Conservation (phyloP, 441 rosid species). For the Bruguiera hainesii region DNA sequence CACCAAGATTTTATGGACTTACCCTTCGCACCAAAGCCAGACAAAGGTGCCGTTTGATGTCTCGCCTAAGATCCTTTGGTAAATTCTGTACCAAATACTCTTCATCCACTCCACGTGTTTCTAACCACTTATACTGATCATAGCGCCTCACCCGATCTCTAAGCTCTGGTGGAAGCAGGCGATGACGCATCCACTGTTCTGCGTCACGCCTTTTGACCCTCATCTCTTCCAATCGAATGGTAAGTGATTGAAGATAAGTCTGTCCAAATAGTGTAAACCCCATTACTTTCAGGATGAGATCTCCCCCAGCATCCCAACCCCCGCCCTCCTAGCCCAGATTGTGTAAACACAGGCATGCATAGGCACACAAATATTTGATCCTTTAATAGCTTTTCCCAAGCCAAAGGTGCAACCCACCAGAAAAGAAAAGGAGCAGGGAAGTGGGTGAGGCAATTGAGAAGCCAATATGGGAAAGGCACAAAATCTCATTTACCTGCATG, state of each 20-base stretch:
- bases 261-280: slow-evolving; percentile 19
- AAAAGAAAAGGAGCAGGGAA: background rate
- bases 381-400: too few relatives aligned
- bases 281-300: background rate
- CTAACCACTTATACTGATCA: slow-evolving; percentile 98
- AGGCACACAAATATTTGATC: too few relatives aligned
- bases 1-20: slow-evolving; percentile 25
- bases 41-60: slow-evolving; percentile 95
- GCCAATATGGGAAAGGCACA: background rate
- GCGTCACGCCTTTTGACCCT: slow-evolving; percentile 97
- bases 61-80: slow-evolving; percentile 94
- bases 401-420: too few relatives aligned
- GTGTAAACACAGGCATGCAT: too few relatives aligned
- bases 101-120: slow-evolving; percentile 95
- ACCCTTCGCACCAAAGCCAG: slow-evolving; percentile 89
- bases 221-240: slow-evolving; percentile 96
- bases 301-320: too few relatives aligned
- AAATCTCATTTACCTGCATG: slow-evolving; percentile 70
- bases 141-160: slow-evolving; percentile 89
- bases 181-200: slow-evolving; percentile 98
- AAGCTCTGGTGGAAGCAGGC: slow-evolving; percentile 81
- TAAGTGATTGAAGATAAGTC: slow-evolving; percentile 96
- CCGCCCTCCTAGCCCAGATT: too few relatives aligned
- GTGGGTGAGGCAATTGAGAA: background rate
- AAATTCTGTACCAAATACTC: slow-evolving; percentile 78